Conservation (phyloP, 495 filamentous ascomycete genomes). For the Aspergillus avenaceus region DNA sequence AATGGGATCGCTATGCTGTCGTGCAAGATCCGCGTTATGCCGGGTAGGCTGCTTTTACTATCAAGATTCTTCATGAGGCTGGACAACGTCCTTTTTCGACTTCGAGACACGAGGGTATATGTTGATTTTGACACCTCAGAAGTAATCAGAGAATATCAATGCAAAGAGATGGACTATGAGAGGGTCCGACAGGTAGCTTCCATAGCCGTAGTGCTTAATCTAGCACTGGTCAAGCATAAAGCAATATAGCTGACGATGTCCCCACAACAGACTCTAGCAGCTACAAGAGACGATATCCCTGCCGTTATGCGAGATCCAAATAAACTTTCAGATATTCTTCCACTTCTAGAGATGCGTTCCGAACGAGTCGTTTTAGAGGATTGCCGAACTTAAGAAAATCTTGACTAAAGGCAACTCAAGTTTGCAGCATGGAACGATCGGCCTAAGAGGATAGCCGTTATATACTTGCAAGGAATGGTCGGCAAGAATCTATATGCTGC, state of each 20-base stretch:
- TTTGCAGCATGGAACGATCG: no score
- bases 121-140: conserved; percentile 80
- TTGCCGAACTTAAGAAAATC: no score
- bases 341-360: conserved; percentile 56
- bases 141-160: conserved; percentile 84
- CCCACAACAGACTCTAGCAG: conserved; percentile 67
- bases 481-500: no score
- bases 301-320: conserved; percentile 82
- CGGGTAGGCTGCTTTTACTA: conserved; percentile 75
- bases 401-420: not conserved
- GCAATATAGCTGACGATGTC: no score
- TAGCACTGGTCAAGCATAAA: no score
- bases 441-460: no score
- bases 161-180: conserved; percentile 74
- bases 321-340: conserved; percentile 66
- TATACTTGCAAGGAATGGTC: no score
- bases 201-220: no score
- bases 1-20: conserved; percentile 88
- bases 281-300: conserved; percentile 69
- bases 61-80: conserved; percentile 89
- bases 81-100: conserved; percentile 79
- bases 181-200: conserved; percentile 65
- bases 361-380: conserved; percentile 34
- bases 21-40: conserved; percentile 90
- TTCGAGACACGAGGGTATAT: conserved; percentile 88